Percentiles rank a stretch among this genome's conserved stretches.
These are phyloP conservation scores for Heterobasidion irregulare DNA, from an alignment of 1,284 basidiomycete species.

Conservation along the genomic window DNA sequence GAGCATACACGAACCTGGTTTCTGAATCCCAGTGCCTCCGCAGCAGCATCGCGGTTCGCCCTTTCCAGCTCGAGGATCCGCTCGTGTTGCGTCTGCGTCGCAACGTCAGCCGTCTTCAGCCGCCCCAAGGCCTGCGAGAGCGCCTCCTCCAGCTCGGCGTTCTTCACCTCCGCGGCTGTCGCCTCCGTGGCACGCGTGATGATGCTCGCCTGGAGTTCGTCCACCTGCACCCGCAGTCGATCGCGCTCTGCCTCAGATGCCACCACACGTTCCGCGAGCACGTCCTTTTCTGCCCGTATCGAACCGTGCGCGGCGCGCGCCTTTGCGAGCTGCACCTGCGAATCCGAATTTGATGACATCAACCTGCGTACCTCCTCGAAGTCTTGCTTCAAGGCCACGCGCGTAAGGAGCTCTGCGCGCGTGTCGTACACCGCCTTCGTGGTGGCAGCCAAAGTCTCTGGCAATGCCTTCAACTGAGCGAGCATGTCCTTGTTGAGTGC, in stretches of 20 bases:
- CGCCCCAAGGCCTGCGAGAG: slow-evolving; percentile 59
- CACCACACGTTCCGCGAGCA: slow-evolving; percentile 49
- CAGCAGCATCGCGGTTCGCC: slow-evolving; percentile 37
- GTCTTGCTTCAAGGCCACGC: slow-evolving; percentile 48
- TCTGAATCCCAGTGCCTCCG: slow-evolving; percentile 48
- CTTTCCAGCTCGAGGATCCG: slow-evolving; percentile 56
- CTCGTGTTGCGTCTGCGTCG: slow-evolving; percentile 47
- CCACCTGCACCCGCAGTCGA: slow-evolving; percentile 40
- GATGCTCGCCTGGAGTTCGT: slow-evolving; percentile 40
- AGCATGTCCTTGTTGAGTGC: slow-evolving; percentile 41
- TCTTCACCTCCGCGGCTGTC: slow-evolving; percentile 42
- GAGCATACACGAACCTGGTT: slow-evolving; percentile 39
- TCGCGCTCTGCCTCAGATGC: slow-evolving; percentile 60
- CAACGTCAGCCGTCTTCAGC: slow-evolving; percentile 62
- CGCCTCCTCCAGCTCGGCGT: slow-evolving; percentile 58
- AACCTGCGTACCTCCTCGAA: slow-evolving; percentile 59
- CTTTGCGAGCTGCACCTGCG: slow-evolving; percentile 63
- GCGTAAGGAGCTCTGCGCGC: slow-evolving; percentile 54
- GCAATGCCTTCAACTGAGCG: slow-evolving; percentile 45
- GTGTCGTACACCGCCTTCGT: slow-evolving; percentile 47
- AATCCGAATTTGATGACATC: slow-evolving; percentile 44
- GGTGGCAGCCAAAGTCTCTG: slow-evolving; percentile 47
- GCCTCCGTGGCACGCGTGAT: slow-evolving; percentile 37
- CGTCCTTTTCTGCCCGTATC: slow-evolving; percentile 74
- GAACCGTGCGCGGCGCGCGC: slow-evolving; percentile 69